Base-by-base conservation (phyloP, 2,329 filamentous ascomycete genomes). In the Alternaria sp. region DNA sequence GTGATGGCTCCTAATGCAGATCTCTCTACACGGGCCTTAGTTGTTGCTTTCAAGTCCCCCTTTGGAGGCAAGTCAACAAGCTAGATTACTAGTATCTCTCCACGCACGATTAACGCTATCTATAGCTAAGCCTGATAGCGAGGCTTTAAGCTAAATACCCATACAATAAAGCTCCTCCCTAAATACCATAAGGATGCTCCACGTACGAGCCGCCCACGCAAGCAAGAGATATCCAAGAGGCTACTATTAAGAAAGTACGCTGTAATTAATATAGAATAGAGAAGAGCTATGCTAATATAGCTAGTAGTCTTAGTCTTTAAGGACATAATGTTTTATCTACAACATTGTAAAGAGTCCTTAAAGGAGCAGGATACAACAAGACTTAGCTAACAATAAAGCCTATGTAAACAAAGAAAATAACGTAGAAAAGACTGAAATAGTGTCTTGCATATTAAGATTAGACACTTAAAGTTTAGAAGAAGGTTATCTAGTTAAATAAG, bases 391-490 rank as follows among this genome's bases (percentile, higher is more conserved):
- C n/a, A n/a, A n/a, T n/a, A n/a, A n/a, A n/a, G n/a, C n/a, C n/a
- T n/a, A n/a, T n/a, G n/a, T n/a, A n/a, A n/a, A n/a, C n/a, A n/a
- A n/a, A n/a, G n/a, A n/a, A n/a, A n/a, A n/a, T n/a, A n/a, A 39
- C 23, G 13, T 6, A 50, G 9, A 14, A 50, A 0, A 40, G 34
- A 13, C 24, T 59, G 36, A 39, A 39, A 0, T 61, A 10, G 36
- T 58, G 40, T 37, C 46, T 55, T 26, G 10, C 40, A 2, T 17
- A 49, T 39, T 48, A 49, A 24, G 33, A 54, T 33, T 60, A n/a
- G 60, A 57, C 40, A 11, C 40, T 60, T 48, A 33, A 66, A 48
- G 44, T 58, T 48, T 66, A n/a, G 58, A 62, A 57, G 36, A 60
- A 62, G 24, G 49, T 62, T 39, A 64, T 64, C n/a, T 62, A 14